Percentiles rank a stretch among this genome's conserved stretches.
These are phyloP conservation scores for Suzukiozyma palmioleophila DNA, from an alignment of 1,139 yeast genomes.

Conservation along the genomic window DNA sequence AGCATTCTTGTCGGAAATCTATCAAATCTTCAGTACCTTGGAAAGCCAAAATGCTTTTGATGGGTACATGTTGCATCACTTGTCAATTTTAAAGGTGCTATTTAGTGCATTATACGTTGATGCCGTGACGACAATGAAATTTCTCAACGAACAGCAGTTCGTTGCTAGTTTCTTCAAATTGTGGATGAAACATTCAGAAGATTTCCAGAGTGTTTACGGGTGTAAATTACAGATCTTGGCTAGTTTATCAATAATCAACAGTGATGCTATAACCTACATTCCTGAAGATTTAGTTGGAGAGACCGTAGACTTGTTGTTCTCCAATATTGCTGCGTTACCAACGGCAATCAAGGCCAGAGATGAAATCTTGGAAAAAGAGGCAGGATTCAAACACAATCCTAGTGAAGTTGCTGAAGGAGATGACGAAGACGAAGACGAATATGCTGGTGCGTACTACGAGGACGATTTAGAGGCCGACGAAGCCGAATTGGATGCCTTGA, in stretches of 20 bases:
- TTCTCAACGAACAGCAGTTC: slow-evolving; percentile 35
- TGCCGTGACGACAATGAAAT: slow-evolving; percentile 33
- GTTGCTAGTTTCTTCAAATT: slow-evolving; percentile 37
- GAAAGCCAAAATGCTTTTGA: slow-evolving; percentile 42
- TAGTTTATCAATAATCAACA: slow-evolving; percentile 28
- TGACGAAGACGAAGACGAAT: slow-evolving; percentile 26
- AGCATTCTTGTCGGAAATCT: slow-evolving; percentile 34
- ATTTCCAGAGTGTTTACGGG: slow-evolving; percentile 53
- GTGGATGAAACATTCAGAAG: slow-evolving; percentile 46
- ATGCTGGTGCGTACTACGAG: slow-evolving; percentile 24
- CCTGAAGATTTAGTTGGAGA: slow-evolving; percentile 38
- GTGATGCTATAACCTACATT: slow-evolving; percentile 23
- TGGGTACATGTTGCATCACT: slow-evolving; percentile 45
- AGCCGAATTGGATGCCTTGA: slow-evolving; percentile 52
- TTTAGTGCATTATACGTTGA: slow-evolving; percentile 39
- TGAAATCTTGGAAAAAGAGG: slow-evolving; percentile 37
- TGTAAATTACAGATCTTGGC: slow-evolving; percentile 51
- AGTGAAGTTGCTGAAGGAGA: slow-evolving; percentile 18
- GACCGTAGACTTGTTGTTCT: slow-evolving; percentile 36
- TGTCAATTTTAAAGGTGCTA: slow-evolving; percentile 41
- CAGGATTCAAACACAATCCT: slow-evolving; percentile 22
- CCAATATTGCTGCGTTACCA: slow-evolving; percentile 43
- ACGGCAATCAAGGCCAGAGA: slow-evolving; percentile 44
- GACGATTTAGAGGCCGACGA: slow-evolving; percentile 47
- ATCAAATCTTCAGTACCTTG: slow-evolving; percentile 29